phyloP scores from a whole-genome alignment of 2,329 filamentous ascomycete species.

The Colletotrichum cuscutae region DNA sequence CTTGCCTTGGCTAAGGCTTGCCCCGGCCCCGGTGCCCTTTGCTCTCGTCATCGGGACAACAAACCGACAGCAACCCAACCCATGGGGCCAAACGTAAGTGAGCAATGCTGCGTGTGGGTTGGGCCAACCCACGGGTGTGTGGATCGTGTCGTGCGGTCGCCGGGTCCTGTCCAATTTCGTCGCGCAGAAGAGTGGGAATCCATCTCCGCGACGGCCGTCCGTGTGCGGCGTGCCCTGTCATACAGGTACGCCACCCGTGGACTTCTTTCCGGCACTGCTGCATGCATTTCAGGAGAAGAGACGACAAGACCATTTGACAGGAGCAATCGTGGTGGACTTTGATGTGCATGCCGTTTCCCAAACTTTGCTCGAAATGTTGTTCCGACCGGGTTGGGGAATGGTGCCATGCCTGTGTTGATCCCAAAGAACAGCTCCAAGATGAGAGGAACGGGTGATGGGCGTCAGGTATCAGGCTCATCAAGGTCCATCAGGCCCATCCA shows the following conservation, averaged over 20 bases:
- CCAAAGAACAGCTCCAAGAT: constrained; percentile 15
- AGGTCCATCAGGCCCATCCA: constrained; percentile 24
- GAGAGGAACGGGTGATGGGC: constrained; percentile 34
- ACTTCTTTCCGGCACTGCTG: neutral
- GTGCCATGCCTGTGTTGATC: constrained; percentile 33
- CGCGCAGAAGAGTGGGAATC: constrained; percentile 18
- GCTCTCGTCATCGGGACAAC: constrained; percentile 27
- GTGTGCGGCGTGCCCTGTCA: neutral
- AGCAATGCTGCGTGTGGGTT: neutral
- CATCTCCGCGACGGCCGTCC: constrained; percentile 25
- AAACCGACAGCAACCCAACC: constrained; percentile 16
- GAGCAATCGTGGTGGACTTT: neutral
- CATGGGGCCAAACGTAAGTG: constrained; percentile 10
- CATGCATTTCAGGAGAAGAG: constrained; percentile 4
- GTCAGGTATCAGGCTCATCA: constrained; percentile 30
- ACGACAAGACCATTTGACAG: constrained; percentile 18
- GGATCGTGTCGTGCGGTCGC: constrained; percentile 20
- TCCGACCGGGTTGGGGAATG: neutral
- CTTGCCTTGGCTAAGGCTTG: neutral
- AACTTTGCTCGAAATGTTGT: constrained; percentile 19
- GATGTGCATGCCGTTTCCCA: constrained; percentile 16
- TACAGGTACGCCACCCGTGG: constrained; percentile 1
- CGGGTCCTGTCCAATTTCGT: constrained; percentile 28
- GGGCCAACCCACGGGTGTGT: neutral
- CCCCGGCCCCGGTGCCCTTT: neutral